These are phyloP conservation scores for Neonectria punicea DNA, from an alignment of 2,329 filamentous ascomycete genomes.

Conservation along the genomic window DNA sequence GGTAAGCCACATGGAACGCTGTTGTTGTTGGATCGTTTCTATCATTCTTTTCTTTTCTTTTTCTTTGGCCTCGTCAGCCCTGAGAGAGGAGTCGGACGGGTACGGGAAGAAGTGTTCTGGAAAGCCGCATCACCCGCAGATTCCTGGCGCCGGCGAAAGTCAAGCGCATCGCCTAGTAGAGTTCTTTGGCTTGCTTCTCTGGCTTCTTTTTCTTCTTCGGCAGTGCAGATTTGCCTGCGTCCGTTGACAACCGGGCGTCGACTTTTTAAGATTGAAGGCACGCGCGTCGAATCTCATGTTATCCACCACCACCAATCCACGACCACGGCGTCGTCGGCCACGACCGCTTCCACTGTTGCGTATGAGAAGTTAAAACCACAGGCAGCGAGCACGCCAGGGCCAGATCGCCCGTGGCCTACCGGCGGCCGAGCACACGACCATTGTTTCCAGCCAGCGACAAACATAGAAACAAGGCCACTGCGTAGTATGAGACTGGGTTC, in stretches of 20 bases:
- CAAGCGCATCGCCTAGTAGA: constrained; percentile 8
- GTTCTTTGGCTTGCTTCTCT: background rate
- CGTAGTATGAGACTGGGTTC: background rate
- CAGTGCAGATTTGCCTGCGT: constrained; percentile 7
- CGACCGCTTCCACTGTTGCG: constrained; percentile 11
- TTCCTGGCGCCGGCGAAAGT: constrained; percentile 1
- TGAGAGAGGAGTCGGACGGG: background rate
- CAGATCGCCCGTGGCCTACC: background rate
- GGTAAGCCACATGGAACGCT: constrained; percentile 7
- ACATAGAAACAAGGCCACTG: constrained; percentile 6
- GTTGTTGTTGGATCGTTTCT: background rate
- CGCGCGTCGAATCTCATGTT: constrained; percentile 15
- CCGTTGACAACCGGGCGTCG: constrained; percentile 8
- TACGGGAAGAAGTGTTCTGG: constrained; percentile 14
- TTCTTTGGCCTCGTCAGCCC: background rate
- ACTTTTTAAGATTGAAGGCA: constrained; percentile 29
- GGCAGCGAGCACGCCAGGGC: background rate
- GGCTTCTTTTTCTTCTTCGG: constrained; percentile 18
- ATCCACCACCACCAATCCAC: constrained; percentile 15
- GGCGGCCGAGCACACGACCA: constrained; percentile 13
- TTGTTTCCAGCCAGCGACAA: constrained; percentile 13
- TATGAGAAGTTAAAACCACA: background rate
- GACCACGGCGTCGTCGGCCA: background rate
- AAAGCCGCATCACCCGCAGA: constrained; percentile 9
- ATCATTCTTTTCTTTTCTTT: constrained; percentile 1